Evolutionary conservation across 768 basidiomycete species (phyloP).

Genomic region (Amylocystis lapponica): DNA sequence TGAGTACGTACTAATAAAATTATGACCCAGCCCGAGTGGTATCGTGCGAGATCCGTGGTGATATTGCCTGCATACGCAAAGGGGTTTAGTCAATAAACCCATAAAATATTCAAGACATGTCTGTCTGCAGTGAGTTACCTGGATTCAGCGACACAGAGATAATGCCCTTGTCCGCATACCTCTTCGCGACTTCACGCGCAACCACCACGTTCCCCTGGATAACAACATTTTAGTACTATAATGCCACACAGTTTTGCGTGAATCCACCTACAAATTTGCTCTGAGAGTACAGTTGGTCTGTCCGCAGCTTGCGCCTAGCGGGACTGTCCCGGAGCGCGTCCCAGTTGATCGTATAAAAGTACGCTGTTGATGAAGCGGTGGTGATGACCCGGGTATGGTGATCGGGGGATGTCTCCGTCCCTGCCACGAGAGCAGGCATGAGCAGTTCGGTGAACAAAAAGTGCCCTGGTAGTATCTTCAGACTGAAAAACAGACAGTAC

Average conservation of each 20-base stretch:
- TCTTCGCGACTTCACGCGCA: slow-evolving; percentile 40
- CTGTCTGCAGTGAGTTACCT: slow-evolving; percentile 21
- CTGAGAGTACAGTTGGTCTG: slow-evolving; percentile 20
- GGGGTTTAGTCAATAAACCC: too few species aligned
- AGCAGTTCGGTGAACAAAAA: slow-evolving; percentile 34
- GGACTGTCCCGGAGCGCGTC: slow-evolving; percentile 29
- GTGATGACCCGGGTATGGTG: slow-evolving; percentile 44
- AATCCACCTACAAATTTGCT: slow-evolving; percentile 41
- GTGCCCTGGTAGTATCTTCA: slow-evolving; percentile 18
- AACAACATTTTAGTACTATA: not conserved
- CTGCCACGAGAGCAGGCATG: slow-evolving; percentile 40
- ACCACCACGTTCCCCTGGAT: slow-evolving; percentile 40
- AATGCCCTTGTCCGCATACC: slow-evolving; percentile 40
- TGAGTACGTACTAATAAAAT: slow-evolving; percentile 6
- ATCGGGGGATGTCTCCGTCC: slow-evolving; percentile 33
- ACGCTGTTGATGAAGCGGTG: slow-evolving; percentile 36
- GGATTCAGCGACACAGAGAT: slow-evolving; percentile 42
- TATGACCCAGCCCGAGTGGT: not conserved
- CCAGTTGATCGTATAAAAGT: slow-evolving; percentile 31
- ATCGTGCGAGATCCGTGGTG: slow-evolving; percentile 10
- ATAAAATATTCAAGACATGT: not conserved
- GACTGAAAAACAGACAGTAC: too few species aligned
- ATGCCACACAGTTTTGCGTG: not conserved
- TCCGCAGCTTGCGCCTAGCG: slow-evolving; percentile 11
- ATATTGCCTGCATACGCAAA: too few species aligned